A percentile compares a stretch with the other conserved stretches of the same genome.
phyloP scores from a whole-genome alignment of 352 stramenopile species.

The Phytopythium sindhum region DNA sequence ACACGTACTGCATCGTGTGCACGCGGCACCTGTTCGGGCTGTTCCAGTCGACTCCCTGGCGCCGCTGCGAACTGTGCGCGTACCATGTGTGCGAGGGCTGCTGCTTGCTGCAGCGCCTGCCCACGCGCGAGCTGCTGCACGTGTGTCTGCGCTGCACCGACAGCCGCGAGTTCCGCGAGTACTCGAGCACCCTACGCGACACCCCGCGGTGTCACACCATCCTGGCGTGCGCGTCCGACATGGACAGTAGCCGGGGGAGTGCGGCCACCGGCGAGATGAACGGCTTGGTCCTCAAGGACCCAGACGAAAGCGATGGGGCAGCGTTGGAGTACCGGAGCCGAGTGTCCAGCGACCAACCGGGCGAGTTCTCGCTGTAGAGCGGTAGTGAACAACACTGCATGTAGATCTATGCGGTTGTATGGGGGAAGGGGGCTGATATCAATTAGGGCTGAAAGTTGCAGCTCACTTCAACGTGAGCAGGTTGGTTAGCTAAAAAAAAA shows the following conservation, averaged over 20 bases:
- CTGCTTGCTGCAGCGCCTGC: constrained; percentile 24
- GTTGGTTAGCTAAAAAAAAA: not conserved
- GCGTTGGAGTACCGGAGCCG: not conserved
- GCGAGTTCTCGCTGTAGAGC: constrained; percentile 4
- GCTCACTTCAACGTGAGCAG: constrained; percentile 1
- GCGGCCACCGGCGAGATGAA: no score
- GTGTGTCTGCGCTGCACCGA: constrained; percentile 42
- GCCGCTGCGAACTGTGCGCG: constrained; percentile 30
- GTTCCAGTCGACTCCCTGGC: constrained; percentile 18
- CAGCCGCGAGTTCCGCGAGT: constrained; percentile 36
- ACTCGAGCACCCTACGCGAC: constrained; percentile 9
- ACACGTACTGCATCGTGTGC: constrained; percentile 33
- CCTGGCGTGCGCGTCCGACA: not conserved
- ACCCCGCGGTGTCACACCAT: not conserved
- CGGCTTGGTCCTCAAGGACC: not conserved
- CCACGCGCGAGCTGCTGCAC: constrained; percentile 9
- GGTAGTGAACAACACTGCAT: no score
- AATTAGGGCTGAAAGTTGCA: no score
- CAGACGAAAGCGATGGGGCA: not conserved
- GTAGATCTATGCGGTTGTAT: no score
- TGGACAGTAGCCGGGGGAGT: not conserved
- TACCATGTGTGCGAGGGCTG: constrained; percentile 32
- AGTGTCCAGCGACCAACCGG: not conserved
- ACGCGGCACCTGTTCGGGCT: constrained; percentile 28
- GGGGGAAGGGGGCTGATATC: no score